phyloP scores from a whole-genome alignment of 805 yeast species.

The Candida tallmaniae region DNA sequence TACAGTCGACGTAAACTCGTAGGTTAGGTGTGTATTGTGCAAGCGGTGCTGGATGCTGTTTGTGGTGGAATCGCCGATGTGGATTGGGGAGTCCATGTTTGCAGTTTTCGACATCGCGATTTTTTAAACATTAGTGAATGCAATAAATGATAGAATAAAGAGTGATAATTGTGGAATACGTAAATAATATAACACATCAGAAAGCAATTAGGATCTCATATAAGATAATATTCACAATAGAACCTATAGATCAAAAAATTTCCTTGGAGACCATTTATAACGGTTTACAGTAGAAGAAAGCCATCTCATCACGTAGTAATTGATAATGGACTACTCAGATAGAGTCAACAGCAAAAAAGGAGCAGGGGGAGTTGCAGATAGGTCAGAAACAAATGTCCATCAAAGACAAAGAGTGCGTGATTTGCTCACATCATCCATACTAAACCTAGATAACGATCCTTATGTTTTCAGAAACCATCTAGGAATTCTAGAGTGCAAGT shows the following conservation, averaged over 20 bases:
- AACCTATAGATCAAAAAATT: too few species aligned
- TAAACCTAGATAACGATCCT: constrained; percentile 64
- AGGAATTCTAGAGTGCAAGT: constrained; percentile 80
- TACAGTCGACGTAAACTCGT: constrained; percentile 13
- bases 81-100: constrained; percentile 39
- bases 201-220: too few species aligned
- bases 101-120: constrained; percentile 2
- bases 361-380: constrained; percentile 82
- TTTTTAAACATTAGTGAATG: too few species aligned
- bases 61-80: constrained; percentile 39
- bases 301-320: too few species aligned
- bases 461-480: constrained; percentile 78
- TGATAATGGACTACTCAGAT: constrained; percentile 89
- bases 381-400: constrained; percentile 62
- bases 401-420: constrained; percentile 65
- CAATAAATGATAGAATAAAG: too few species aligned
- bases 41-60: constrained; percentile 33
- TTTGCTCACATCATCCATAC: constrained; percentile 47
- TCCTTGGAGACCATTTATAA: too few species aligned
- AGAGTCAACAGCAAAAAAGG: constrained; percentile 90
- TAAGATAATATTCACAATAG: too few species aligned
- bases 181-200: too few species aligned
- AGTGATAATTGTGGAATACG: too few species aligned
- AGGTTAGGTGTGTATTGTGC: constrained; percentile 28
- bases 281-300: too few species aligned